Base-by-base conservation (phyloP, 2,329 filamentous ascomycete species). In the Trichoderma koningiopsis region DNA sequence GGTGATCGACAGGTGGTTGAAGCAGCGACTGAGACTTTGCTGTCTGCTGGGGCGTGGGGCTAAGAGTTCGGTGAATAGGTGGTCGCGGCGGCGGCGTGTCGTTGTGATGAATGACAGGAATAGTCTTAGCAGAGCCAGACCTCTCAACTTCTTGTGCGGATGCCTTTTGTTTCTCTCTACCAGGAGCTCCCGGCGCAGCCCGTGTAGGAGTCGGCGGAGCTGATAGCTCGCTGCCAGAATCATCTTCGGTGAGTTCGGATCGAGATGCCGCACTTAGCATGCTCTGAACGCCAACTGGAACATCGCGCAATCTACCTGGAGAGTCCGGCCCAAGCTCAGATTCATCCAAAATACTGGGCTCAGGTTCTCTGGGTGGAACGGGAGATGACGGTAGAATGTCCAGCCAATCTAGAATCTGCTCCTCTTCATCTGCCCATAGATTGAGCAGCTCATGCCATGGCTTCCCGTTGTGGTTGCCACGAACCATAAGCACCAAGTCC, bases 381-480 rank as follows among this genome's bases (percentile, higher is more conserved):
- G 86, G 86, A 31, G 76, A 79, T 52, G 81, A 80, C 19, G 86
- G 86, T 2, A 98, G 82, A 80, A 97, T 92, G 49, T 92, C 87
- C 47, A 97, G 83, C 96, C 96, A 99, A 79, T 98, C 96, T 19
- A 87, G 82, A 6, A 91, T 89, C 70, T 94, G 89, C 68, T 92
- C 90, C 71, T 94, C 90, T 76, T 92, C 88, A 65, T 94, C 91
- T 3, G 92, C 88, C 11, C 85, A 87, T 19, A 98, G 83, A n/a
- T 88, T 90, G 70, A 98, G 83, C 7, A 97, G 83, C 80, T 99
- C 94, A 71, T 90, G 90, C 94, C 95, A 98, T 72, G 92, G 88
- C 64, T 86, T 83, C 8, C 85, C 86, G 47, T 88, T 87, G 71
- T 87, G 80, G 3, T 83, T 83, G 52, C 93, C 94, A 70, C 93